Evolutionary conservation across 2,329 filamentous ascomycete genomes (phyloP).

Genomic region (Neonectria ditissima): DNA sequence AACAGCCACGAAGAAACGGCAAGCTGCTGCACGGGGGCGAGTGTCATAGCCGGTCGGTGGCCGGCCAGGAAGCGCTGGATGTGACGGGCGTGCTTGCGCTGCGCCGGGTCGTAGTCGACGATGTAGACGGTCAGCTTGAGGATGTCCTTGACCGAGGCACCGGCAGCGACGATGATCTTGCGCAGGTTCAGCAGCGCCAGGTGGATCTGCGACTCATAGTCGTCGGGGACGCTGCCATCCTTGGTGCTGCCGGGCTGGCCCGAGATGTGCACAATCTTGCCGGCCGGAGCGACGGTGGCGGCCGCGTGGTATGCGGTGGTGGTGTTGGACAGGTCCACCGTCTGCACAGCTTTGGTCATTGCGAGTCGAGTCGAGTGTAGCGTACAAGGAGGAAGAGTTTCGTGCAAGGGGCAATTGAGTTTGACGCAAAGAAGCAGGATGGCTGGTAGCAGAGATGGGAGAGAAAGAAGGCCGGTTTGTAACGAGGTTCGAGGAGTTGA

Average conservation of each 20-base stretch:
- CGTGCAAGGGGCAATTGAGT: background rate
- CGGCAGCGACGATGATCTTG: slow-evolving; percentile 51
- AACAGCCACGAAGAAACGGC: slow-evolving; percentile 54
- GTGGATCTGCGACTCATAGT: slow-evolving; percentile 57
- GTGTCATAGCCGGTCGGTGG: slow-evolving; percentile 56
- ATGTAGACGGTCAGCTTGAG: slow-evolving; percentile 57
- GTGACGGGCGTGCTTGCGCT: slow-evolving; percentile 52
- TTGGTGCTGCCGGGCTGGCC: slow-evolving; percentile 52
- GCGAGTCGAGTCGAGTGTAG: background rate
- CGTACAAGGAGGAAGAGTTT: background rate
- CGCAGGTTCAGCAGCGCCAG: slow-evolving; percentile 54
- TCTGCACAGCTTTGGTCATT: slow-evolving; percentile 30
- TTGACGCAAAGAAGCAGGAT: background rate
- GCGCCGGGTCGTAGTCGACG: slow-evolving; percentile 55
- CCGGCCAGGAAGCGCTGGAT: slow-evolving; percentile 52
- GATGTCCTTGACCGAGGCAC: slow-evolving; percentile 52
- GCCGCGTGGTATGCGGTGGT: slow-evolving; percentile 27
- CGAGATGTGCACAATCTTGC: slow-evolving; percentile 46
- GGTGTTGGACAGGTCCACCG: slow-evolving; percentile 35
- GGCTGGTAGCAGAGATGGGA: background rate
- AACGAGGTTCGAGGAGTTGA: background rate
- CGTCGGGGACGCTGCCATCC: slow-evolving; percentile 48
- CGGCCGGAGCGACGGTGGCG: slow-evolving; percentile 23
- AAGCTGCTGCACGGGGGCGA: slow-evolving; percentile 56
- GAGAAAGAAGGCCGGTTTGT: background rate